phyloP scores from a whole-genome alignment of 768 basidiomycete species.

The Phaeolepiota aurea region DNA sequence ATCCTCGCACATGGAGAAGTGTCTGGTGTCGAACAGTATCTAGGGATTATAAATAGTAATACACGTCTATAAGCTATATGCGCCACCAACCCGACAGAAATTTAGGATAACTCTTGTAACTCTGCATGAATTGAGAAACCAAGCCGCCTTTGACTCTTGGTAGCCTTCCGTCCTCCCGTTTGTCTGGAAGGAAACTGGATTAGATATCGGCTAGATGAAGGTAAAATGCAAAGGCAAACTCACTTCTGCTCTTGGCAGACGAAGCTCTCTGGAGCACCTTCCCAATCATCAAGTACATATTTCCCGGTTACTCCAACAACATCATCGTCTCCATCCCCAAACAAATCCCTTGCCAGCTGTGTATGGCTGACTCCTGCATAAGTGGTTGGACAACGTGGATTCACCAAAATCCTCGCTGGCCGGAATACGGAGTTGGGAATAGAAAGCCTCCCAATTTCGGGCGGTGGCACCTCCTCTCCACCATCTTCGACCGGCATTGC shows the following conservation, averaged over 20 bases:
- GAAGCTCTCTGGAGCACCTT: conserved; percentile 93
- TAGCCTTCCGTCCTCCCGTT: conserved; percentile 83
- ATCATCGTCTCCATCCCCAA: conserved; percentile 71
- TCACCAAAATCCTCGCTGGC: conserved; percentile 88
- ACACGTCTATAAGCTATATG: too few species aligned
- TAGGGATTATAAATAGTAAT: too few species aligned
- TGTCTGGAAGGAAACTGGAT: conserved; percentile 32
- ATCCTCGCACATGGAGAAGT: too few species aligned
- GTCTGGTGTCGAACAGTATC: too few species aligned
- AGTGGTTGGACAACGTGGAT: conserved; percentile 94
- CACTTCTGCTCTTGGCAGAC: conserved; percentile 95
- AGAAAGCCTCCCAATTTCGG: conserved; percentile 31
- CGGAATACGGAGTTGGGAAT: conserved; percentile 86
- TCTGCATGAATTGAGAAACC: conserved; percentile 81
- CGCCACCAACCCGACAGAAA: too few species aligned
- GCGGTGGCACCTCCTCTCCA: conserved; percentile 31
- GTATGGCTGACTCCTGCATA: conserved; percentile 97
- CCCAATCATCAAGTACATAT: conserved; percentile 92
- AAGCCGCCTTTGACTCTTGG: conserved; percentile 80
- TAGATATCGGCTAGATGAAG: conserved; percentile 4
- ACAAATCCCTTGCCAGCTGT: conserved; percentile 89
- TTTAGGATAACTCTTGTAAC: conserved; percentile 20
- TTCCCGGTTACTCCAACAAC: conserved; percentile 42
- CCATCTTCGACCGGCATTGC: conserved; percentile 69
- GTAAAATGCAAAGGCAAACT: conserved; percentile 12